Evolutionary conservation across 2,329 filamentous ascomycete species (phyloP).

Genomic region (Sporothrix humicola): DNA sequence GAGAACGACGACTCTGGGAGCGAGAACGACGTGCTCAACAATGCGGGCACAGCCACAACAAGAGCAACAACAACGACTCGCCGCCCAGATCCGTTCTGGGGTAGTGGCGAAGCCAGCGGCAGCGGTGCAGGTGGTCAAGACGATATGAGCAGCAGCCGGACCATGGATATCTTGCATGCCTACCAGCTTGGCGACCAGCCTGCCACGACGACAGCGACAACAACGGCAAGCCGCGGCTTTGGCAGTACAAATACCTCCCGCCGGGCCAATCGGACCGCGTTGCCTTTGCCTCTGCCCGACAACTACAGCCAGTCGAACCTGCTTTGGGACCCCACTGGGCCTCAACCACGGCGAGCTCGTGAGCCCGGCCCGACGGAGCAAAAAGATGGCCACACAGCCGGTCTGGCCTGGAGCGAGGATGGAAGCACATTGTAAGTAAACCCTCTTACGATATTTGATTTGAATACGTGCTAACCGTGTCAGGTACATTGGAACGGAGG

Average conservation of each 20-base stretch:
- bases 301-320: conserved; percentile 46
- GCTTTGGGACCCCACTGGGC: conserved; percentile 40
- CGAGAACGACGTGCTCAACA: conserved; percentile 4
- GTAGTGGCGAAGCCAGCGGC: background rate
- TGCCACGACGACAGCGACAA: background rate
- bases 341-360: conserved; percentile 10
- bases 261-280: background rate
- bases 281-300: conserved; percentile 31
- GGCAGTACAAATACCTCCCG: background rate
- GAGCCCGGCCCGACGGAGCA: conserved; percentile 53
- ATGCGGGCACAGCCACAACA: background rate
- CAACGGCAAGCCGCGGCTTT: background rate
- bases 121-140: background rate
- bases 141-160: conserved; percentile 14
- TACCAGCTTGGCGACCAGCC: conserved; percentile 24
- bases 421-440: conserved; percentile 62
- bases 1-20: conserved; percentile 26
- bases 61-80: background rate
- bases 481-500: conserved; percentile 69
- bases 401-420: conserved; percentile 66
- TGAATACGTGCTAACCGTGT: conserved; percentile 33
- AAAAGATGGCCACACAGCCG: conserved; percentile 67
- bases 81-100: background rate
- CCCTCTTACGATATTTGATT: background rate
- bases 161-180: conserved; percentile 29